These are phyloP conservation scores for Ogataea neopini DNA, from an alignment of 805 yeast species.

Conservation along the genomic window DNA sequence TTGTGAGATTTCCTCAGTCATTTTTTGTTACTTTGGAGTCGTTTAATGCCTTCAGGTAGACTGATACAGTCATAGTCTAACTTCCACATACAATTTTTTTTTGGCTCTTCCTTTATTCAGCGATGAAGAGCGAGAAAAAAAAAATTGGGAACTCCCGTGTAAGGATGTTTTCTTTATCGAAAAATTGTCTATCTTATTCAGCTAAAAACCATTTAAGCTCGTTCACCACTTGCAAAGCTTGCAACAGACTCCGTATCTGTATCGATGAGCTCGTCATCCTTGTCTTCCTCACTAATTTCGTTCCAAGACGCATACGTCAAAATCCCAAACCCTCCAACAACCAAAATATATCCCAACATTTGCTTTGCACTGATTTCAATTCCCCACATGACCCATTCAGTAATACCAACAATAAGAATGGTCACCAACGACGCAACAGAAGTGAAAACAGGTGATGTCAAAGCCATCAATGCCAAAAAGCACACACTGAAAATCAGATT, in stretches of 20 bases:
- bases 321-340: conserved; percentile 66
- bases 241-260: conserved; percentile 36
- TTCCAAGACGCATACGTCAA: conserved; percentile 67
- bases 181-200: neutral
- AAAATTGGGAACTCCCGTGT: neutral
- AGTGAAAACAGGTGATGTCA: conserved; percentile 83
- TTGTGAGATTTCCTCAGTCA: conserved; percentile 23
- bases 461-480: conserved; percentile 75
- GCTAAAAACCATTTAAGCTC: neutral
- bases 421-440: conserved; percentile 64
- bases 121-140: neutral
- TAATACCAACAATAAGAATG: conserved; percentile 74
- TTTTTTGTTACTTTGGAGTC: conserved; percentile 2
- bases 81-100: neutral
- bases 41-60: neutral
- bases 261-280: conserved; percentile 35
- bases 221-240: conserved; percentile 20
- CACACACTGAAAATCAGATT: conserved; percentile 71
- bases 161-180: neutral
- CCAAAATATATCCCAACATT: conserved; percentile 66
- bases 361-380: conserved; percentile 56
- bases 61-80: neutral
- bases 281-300: conserved; percentile 49
- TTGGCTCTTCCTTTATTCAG: neutral
- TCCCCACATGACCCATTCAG: conserved; percentile 71